Percentiles rank a stretch among this genome's conserved stretches.
Conservation (phyloP, 371 early-diverging fungal species). For the Funneliformis caledonium region DNA sequence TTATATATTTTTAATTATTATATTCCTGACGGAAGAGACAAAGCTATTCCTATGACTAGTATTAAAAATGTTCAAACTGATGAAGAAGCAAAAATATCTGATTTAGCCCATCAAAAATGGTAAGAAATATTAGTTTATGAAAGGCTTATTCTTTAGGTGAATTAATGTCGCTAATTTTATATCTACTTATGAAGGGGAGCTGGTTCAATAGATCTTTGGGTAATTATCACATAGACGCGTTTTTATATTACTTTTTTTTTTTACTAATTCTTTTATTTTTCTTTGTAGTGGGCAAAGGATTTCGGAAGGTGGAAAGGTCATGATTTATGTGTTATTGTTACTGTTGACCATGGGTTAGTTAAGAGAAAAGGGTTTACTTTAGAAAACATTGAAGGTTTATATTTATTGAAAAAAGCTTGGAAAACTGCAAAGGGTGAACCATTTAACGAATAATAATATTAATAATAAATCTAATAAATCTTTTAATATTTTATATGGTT, state of each 20-base stretch:
- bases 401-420: slow-evolving; percentile 32
- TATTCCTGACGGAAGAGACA: slow-evolving; percentile 25
- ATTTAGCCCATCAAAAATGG: slow-evolving; percentile 32
- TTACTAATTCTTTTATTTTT: not conserved
- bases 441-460: not conserved
- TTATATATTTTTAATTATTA: slow-evolving; percentile 38
- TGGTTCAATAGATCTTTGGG: slow-evolving; percentile 36
- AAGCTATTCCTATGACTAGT: slow-evolving; percentile 24
- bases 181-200: slow-evolving; percentile 20
- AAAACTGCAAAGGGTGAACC: slow-evolving; percentile 28
- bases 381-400: slow-evolving; percentile 9
- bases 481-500: too few species aligned
- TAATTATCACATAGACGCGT: not conserved
- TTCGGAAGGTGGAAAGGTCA: slow-evolving; percentile 35
- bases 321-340: slow-evolving; percentile 34
- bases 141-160: not conserved
- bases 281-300: slow-evolving; percentile 29
- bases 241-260: not conserved
- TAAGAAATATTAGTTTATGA: not conserved
- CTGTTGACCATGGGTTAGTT: slow-evolving; percentile 31
- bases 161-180: not conserved
- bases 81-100: slow-evolving; percentile 23
- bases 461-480: not conserved
- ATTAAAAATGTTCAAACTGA: slow-evolving; percentile 35
- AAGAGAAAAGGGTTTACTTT: slow-evolving; percentile 37